Base-by-base conservation (phyloP, 1,284 basidiomycete genomes). In the Paramarasmius palmivorus region DNA sequence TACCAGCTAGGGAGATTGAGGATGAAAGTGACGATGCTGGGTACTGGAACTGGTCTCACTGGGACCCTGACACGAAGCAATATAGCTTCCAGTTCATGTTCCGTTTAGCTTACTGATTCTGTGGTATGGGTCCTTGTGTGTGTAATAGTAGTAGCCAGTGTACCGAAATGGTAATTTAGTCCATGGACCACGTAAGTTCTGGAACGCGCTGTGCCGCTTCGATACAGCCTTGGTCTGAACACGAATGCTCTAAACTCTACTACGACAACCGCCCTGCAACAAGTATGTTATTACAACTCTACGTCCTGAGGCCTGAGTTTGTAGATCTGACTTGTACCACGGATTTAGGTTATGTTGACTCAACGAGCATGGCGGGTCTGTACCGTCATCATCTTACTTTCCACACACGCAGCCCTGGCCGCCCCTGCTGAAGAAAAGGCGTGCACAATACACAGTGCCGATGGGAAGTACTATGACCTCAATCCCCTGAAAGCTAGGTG, bases 1-100 rank as follows among this genome's bases (percentile, higher is more conserved):
- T 99, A 61, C 97, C 96, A 42, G 90, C 95, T n/a, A 86, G 92
- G 50, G 96, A 98, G 73, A 96, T 99, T 59, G 96, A 95, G 65
- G 92, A 95, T 59, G 92, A 97, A 69, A 84, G 89, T 42, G 90
- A 93, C 52, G 93, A 96, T 64, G 90, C 88, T 41, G 88, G 88
- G 2, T 91, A 90, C 59, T 93, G 91, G 90, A 92, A 91, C 63
- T 98, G 95, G 95, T 95, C 94, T 40, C 92, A 96, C 67, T 97
- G 95, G 95, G 95, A 97, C 69, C 84, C 89, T 19, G 95, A 98
- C 68, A 95, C 94, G 45, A 96, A 96, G 73, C 93, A 96, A 71
- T 95, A 94, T 71, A 92, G 88, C 69, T 94, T 94, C 78, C 93
- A 95, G 72, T 93, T 95, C 74, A 90, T 95, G 88, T 95, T 93